Conservation (phyloP, 2,329 filamentous ascomycete species). For the Periconia macrospinosa region DNA sequence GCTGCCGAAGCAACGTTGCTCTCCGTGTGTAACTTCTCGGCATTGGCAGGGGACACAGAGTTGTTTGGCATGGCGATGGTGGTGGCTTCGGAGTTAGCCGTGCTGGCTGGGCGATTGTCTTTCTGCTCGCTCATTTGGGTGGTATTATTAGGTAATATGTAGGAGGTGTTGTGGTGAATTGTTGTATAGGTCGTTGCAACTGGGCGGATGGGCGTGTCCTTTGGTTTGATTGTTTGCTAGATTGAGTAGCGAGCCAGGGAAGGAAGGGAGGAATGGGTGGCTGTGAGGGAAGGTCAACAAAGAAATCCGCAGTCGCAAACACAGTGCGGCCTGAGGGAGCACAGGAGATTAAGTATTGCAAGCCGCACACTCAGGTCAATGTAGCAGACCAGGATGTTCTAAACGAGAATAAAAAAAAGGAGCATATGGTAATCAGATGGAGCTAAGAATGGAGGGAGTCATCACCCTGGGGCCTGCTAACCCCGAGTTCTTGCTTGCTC, state of each 20-base stretch:
- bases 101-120: conserved; percentile 30
- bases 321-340: neutral
- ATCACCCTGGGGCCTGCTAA: too few relatives aligned
- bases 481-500: too few relatives aligned
- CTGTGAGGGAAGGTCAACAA: neutral
- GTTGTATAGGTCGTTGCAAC: too few relatives aligned
- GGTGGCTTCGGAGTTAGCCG: conserved; percentile 34
- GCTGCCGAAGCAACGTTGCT: conserved; percentile 25
- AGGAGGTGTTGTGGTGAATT: too few relatives aligned
- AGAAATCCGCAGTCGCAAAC: neutral
- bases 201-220: too few relatives aligned
- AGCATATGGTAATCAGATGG: neutral
- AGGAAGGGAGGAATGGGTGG: neutral
- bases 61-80: conserved; percentile 27
- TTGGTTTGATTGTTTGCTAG: too few relatives aligned
- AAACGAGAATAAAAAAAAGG: neutral
- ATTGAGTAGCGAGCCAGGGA: neutral
- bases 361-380: neutral
- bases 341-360: neutral
- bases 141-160: neutral
- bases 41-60: conserved; percentile 23
- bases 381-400: neutral
- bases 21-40: conserved; percentile 25
- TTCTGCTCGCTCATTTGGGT: conserved; percentile 25
- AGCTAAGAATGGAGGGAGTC: neutral